Evolutionary conservation across 2,329 filamentous ascomycete species (phyloP), one percentile per base, ranked within the genome.

Genomic region (Neofusicoccum cordaticola): DNA sequence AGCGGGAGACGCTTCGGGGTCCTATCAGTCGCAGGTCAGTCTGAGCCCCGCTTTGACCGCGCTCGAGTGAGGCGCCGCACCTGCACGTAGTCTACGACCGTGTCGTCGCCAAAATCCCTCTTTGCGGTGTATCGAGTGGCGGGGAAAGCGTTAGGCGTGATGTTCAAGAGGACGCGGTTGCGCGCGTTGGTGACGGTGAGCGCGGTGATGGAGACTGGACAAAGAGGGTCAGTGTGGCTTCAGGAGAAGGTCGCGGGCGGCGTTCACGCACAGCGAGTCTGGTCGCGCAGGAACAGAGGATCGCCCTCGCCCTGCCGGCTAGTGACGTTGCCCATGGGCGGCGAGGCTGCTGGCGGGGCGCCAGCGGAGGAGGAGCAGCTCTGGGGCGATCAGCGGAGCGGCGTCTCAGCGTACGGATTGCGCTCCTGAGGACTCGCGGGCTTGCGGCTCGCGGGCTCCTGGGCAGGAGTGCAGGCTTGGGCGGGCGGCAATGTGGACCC

Each of bases 11-110:
- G 76, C 74, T 67, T 97, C 94, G 48, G 91, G 88, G 76, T 98
- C 95, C 93, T 97, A 67, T 67, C 68, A 66, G 65, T 56, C 48
- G 63, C 51, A 57, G 34, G 35, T 68, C 63, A 44, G 39, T 67
- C 8, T 65, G 35, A 66, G 56, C 52, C 17, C 57, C 41, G 27
- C 27, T 53, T 53, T 69, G 57, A 66, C 66, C 22, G 64, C 51
- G n/a, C 39, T 22, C 42, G n/a, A 19, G 42, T 39, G 34, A 51
- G 42, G 41, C 48, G 53, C 78, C 81, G 68, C 82, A 96, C 93
- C 88, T 97, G 94, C 48, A 99, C 86, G 80, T 92, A 99, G 80
- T 98, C 94, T 69, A 97, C 83, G 7, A 91, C 88, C 63, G 84
- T 83, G 67, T 87, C 86, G 75, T 99, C 94, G 71, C 89, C 88